Conservation (phyloP, 2,329 filamentous ascomycete genomes). For the Calonectria fujianensis region DNA sequence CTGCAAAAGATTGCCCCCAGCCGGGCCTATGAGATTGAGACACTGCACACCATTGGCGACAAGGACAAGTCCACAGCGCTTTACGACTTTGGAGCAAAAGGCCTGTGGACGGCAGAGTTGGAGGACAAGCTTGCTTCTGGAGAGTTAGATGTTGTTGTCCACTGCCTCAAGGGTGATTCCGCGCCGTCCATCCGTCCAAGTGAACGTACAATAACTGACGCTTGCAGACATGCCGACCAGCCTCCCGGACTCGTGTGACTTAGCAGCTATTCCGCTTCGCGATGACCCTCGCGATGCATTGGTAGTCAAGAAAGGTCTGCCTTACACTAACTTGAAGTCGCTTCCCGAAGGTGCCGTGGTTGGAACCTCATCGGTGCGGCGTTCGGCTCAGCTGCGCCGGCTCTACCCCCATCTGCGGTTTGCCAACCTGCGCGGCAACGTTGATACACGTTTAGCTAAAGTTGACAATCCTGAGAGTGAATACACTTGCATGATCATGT, state of each 20-base stretch:
- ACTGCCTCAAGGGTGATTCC: constrained; percentile 82
- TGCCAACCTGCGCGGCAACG: constrained; percentile 90
- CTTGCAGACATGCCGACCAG: constrained; percentile 88
- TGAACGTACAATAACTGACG: not conserved
- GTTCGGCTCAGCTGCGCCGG: constrained; percentile 88
- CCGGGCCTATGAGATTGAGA: constrained; percentile 78
- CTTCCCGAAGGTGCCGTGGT: constrained; percentile 53
- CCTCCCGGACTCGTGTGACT: constrained; percentile 82
- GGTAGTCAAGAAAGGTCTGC: constrained; percentile 80
- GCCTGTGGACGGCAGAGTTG: constrained; percentile 95
- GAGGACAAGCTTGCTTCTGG: constrained; percentile 83
- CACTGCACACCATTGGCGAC: constrained; percentile 82
- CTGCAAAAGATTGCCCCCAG: constrained; percentile 80
- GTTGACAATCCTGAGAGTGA: constrained; percentile 81
- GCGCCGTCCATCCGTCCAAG: not conserved
- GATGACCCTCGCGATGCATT: constrained; percentile 86
- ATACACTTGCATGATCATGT: constrained; percentile 87
- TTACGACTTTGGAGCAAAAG: constrained; percentile 92
- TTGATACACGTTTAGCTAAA: constrained; percentile 90
- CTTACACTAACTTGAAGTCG: constrained; percentile 57
- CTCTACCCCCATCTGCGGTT: constrained; percentile 86
- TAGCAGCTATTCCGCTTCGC: constrained; percentile 86
- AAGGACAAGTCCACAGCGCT: constrained; percentile 92
- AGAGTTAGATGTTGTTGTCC: constrained; percentile 89
- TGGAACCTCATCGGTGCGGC: constrained; percentile 89